Conservation (phyloP, 129 eudicot genomes). For the Escallonia herrerae region DNA sequence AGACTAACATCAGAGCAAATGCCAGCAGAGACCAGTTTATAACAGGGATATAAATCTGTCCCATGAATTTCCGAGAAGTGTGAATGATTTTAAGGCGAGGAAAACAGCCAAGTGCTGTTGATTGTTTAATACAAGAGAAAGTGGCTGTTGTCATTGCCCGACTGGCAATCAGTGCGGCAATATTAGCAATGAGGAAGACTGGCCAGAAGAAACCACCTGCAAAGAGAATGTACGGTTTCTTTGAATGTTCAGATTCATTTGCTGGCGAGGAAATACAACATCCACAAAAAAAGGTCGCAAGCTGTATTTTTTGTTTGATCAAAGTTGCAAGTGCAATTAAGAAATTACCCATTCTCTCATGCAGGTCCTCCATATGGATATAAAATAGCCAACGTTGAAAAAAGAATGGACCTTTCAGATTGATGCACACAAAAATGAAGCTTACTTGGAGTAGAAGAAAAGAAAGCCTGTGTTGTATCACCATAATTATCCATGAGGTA, state of each 20-base stretch:
- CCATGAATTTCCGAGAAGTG: constrained; percentile 96
- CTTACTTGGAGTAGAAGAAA: constrained; percentile 90
- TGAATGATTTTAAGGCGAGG: constrained; percentile 97
- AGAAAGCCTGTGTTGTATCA: constrained; percentile 80
- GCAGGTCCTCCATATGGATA: not conserved
- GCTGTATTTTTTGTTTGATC: no score
- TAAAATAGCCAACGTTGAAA: not conserved
- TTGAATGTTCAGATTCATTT: not conserved
- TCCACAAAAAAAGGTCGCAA: no score
- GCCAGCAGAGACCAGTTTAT: constrained; percentile 90
- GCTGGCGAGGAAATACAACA: no score
- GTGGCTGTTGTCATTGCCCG: constrained; percentile 97
- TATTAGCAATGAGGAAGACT: constrained; percentile 74
- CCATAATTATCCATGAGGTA: constrained; percentile 84
- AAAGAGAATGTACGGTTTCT: constrained; percentile 15
- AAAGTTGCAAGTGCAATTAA: not conserved
- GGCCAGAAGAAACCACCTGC: constrained; percentile 91
- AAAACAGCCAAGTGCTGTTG: constrained; percentile 95
- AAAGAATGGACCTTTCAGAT: not conserved
- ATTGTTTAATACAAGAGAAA: constrained; percentile 88
- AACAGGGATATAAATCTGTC: constrained; percentile 94
- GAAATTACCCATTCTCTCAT: no score
- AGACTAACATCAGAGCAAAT: constrained; percentile 58
- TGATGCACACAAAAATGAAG: not conserved
- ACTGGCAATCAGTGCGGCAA: constrained; percentile 93